These are phyloP conservation scores for Aureobasidium sp. DNA, from an alignment of 2,329 filamentous ascomycete genomes.

Conservation along the genomic window DNA sequence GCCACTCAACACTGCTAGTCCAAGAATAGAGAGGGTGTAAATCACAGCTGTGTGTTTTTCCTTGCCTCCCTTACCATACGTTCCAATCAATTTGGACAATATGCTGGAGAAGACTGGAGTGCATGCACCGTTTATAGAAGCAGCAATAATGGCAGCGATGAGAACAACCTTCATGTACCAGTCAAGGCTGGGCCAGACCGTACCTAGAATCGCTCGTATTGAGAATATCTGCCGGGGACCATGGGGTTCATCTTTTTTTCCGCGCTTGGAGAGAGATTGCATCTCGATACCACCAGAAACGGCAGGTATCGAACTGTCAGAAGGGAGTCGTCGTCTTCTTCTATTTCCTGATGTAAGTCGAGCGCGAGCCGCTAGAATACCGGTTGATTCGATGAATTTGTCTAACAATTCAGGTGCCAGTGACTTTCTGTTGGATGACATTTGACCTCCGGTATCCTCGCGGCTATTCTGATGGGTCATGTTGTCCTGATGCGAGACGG, in stretches of 20 bases:
- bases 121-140: constrained; percentile 57
- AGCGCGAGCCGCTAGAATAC: constrained; percentile 20
- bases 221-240: background rate
- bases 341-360: background rate
- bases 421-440: constrained; percentile 1
- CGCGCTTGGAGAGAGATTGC: background rate
- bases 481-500: background rate
- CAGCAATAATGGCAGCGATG: constrained; percentile 53
- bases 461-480: background rate
- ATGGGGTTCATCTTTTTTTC: background rate
- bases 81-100: constrained; percentile 64
- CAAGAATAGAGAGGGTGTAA: constrained; percentile 66
- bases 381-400: constrained; percentile 21
- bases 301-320: background rate
- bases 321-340: constrained; percentile 12
- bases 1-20: constrained; percentile 61
- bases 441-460: background rate
- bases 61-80: constrained; percentile 54
- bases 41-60: constrained; percentile 47
- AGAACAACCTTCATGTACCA: constrained; percentile 48
- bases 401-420: constrained; percentile 18
- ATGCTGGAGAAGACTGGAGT: constrained; percentile 71
- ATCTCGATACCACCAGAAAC: background rate
- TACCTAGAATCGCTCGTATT: constrained; percentile 54
- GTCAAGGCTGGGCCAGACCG: constrained; percentile 62